A percentile compares a stretch with the other conserved stretches of the same genome.
Conservation (phyloP, 805 yeast genomes). For the Candida suzukii region DNA sequence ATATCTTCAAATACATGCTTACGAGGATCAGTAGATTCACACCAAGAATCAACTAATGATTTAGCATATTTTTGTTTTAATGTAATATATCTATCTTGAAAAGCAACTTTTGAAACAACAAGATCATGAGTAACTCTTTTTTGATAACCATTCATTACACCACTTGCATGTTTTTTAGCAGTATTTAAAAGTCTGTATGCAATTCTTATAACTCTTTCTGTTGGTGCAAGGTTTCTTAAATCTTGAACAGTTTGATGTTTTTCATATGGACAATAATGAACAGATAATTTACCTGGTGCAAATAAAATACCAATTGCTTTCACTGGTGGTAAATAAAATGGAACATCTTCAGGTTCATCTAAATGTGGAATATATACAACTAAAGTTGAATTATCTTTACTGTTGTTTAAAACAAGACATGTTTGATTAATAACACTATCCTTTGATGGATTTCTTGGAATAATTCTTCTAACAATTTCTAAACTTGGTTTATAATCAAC, state of each 20-base stretch:
- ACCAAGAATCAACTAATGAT: constrained; percentile 72
- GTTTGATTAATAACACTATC: constrained; percentile 83
- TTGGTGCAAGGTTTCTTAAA: constrained; percentile 29
- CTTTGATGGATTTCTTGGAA: constrained; percentile 88
- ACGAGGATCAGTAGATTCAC: constrained; percentile 89
- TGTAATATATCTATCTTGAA: constrained; percentile 74
- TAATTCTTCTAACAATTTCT: constrained; percentile 70
- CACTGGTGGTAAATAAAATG: constrained; percentile 87
- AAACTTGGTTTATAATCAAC: constrained; percentile 27
- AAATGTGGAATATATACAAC: constrained; percentile 80
- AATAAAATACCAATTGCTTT: constrained; percentile 67
- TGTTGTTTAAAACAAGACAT: constrained; percentile 44
- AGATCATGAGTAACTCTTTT: constrained; percentile 85
- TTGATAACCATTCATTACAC: constrained; percentile 77
- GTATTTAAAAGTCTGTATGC: constrained; percentile 77
- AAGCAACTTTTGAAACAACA: constrained; percentile 73
- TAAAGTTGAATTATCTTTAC: constrained; percentile 34
- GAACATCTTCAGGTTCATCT: constrained; percentile 48
- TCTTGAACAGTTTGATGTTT: constrained; percentile 15
- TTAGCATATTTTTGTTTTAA: constrained; percentile 80
- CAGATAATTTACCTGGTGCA: constrained; percentile 43
- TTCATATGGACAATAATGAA: constrained; percentile 67
- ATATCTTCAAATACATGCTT: constrained; percentile 96
- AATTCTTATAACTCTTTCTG: constrained; percentile 69
- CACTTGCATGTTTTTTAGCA: constrained; percentile 74